These are phyloP conservation scores for Colletotrichum gigasporum DNA, from an alignment of 2,329 filamentous ascomycete species.

Conservation along the genomic window DNA sequence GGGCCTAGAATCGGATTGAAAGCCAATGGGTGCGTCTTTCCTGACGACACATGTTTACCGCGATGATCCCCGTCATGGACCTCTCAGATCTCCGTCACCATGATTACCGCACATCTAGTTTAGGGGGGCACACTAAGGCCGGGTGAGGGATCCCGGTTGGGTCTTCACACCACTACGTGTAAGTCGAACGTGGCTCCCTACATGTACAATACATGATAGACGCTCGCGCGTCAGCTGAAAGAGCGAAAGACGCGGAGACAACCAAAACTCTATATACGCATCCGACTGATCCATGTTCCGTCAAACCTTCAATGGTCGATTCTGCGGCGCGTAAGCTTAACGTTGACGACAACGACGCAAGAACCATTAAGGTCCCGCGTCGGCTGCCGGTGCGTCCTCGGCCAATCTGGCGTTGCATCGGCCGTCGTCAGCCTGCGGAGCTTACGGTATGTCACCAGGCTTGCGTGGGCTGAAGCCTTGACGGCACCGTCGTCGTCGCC, in stretches of 20 bases:
- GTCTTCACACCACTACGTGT: background rate
- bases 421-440: background rate
- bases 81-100: background rate
- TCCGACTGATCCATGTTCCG: no score
- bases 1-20: background rate
- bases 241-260: background rate
- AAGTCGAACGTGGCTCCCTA: background rate
- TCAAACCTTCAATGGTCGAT: background rate
- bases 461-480: background rate
- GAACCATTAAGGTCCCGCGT: background rate
- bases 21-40: background rate
- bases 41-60: background rate
- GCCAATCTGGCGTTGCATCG: background rate
- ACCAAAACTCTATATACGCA: background rate
- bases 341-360: background rate
- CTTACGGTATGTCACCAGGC: background rate
- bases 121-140: background rate
- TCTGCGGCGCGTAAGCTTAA: background rate
- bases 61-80: background rate
- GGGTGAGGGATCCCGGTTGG: background rate
- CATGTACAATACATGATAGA: background rate
- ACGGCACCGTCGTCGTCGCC: no score
- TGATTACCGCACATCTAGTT: background rate
- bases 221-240: background rate
- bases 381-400: slow-evolving; percentile 9